These are phyloP conservation scores for Cystobasidium pallidum DNA, from an alignment of 1,284 basidiomycete genomes.

Conservation along the genomic window DNA sequence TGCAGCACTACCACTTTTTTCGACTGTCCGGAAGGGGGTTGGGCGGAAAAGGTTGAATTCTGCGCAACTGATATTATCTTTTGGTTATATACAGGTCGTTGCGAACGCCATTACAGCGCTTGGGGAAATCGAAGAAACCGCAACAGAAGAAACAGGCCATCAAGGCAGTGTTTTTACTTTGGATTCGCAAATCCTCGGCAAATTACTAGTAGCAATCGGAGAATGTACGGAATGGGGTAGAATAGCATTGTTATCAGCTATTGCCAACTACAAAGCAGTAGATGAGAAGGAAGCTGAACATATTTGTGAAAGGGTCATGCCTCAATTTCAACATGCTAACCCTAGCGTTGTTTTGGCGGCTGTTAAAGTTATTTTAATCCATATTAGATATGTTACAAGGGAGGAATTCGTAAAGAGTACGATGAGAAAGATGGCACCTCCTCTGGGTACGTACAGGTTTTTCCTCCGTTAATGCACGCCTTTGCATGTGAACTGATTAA, in stretches of 20 bases:
- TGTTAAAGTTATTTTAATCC: slow-evolving; percentile 97
- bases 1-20: not conserved
- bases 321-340: slow-evolving; percentile 97
- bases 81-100: slow-evolving; percentile 68
- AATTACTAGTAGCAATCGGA: slow-evolving; percentile 91
- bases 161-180: slow-evolving; percentile 72
- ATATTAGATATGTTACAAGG: slow-evolving; percentile 78
- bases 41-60: no score
- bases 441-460: slow-evolving; percentile 68
- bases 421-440: slow-evolving; percentile 95
- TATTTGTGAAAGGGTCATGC: slow-evolving; percentile 96
- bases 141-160: slow-evolving; percentile 48
- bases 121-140: slow-evolving; percentile 80
- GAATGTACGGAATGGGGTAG: slow-evolving; percentile 99
- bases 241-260: slow-evolving; percentile 84
- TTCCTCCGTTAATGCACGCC: no score
- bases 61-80: no score
- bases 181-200: slow-evolving; percentile 77
- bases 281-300: slow-evolving; percentile 96
- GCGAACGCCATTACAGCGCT: slow-evolving; percentile 91
- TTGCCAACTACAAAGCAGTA: slow-evolving; percentile 77
- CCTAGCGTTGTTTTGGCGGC: slow-evolving; percentile 92
- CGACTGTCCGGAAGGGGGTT: no score
- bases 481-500: no score
- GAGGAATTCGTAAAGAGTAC: slow-evolving; percentile 87